phyloP scores from a whole-genome alignment of 257 asterid species.

The Rhazya stricta region DNA sequence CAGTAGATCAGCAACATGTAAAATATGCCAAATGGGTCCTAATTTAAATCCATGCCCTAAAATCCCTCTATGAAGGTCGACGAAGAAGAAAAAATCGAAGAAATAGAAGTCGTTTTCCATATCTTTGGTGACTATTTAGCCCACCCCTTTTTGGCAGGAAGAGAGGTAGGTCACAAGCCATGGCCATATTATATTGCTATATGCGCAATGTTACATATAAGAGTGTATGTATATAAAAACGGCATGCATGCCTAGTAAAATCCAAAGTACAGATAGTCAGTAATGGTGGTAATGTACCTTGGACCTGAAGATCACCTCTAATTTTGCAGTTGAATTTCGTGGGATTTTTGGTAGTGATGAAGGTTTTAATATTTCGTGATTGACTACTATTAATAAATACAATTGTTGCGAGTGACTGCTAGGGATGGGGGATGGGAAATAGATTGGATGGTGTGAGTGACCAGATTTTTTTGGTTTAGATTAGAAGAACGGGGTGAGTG shows the following conservation, averaged over 20 bases:
- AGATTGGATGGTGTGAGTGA: conserved; percentile 34
- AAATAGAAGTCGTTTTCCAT: conserved; percentile 16
- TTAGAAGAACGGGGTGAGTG: conserved; percentile 25
- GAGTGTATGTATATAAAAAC: conserved; percentile 8
- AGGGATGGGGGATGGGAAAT: background rate
- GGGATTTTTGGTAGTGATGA: conserved; percentile 19
- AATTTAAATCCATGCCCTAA: conserved; percentile 16
- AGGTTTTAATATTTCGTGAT: conserved; percentile 23
- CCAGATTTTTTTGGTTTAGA: conserved; percentile 25
- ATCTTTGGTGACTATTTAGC: background rate
- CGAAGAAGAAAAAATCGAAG: background rate
- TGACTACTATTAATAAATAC: conserved; percentile 24
- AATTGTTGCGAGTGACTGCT: background rate
- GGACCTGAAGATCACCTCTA: conserved; percentile 22
- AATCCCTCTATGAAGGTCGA: conserved; percentile 2
- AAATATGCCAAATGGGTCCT: conserved; percentile 43
- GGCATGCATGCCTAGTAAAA: conserved; percentile 27
- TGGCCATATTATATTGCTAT: conserved; percentile 11
- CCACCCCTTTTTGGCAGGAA: conserved; percentile 18
- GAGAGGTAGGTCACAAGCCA: conserved; percentile 20
- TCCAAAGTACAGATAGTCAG: conserved; percentile 16
- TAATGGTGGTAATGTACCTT: conserved; percentile 27
- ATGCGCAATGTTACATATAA: conserved; percentile 22
- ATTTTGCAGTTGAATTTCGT: conserved; percentile 19
- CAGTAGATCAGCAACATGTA: conserved; percentile 10